Conservation (phyloP, 2,329 filamentous ascomycete species). For the Xylariaceae sp. region DNA sequence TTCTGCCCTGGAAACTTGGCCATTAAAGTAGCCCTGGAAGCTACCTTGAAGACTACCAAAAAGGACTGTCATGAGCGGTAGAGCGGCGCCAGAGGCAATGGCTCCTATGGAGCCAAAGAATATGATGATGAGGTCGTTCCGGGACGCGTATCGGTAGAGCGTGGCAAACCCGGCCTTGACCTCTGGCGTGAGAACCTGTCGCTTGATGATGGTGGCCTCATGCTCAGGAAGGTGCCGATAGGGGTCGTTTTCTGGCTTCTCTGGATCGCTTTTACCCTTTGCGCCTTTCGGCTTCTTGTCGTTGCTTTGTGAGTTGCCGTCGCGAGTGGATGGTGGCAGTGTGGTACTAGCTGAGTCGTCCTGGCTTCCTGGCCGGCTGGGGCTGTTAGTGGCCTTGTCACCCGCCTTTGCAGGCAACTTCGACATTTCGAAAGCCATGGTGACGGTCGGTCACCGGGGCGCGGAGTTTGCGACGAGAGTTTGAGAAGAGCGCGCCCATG, state of each 20-base stretch:
- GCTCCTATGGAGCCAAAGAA: slow-evolving; percentile 57
- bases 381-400: slow-evolving; percentile 16
- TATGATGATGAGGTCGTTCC: slow-evolving; percentile 61
- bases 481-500: too few relatives aligned
- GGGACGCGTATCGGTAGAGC: slow-evolving; percentile 68
- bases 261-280: slow-evolving; percentile 28
- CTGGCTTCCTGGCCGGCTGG: slow-evolving; percentile 33
- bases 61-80: slow-evolving; percentile 77
- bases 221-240: slow-evolving; percentile 60
- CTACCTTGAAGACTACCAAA: slow-evolving; percentile 72
- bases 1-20: slow-evolving; percentile 41
- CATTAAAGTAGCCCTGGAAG: slow-evolving; percentile 62
- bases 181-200: slow-evolving; percentile 63
- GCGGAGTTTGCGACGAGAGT: not conserved
- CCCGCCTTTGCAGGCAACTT: slow-evolving; percentile 28
- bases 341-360: slow-evolving; percentile 32
- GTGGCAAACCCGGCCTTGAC: slow-evolving; percentile 61
- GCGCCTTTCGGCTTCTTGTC: slow-evolving; percentile 38
- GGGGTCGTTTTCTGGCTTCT: slow-evolving; percentile 48
- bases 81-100: slow-evolving; percentile 68
- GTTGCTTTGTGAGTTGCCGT: slow-evolving; percentile 10
- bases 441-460: not conserved
- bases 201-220: slow-evolving; percentile 64
- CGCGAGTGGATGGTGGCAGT: slow-evolving; percentile 9
- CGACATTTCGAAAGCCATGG: slow-evolving; percentile 23